Conservation (phyloP, 2,329 filamentous ascomycete genomes). For the Tolypocladium ovalisporum region DNA sequence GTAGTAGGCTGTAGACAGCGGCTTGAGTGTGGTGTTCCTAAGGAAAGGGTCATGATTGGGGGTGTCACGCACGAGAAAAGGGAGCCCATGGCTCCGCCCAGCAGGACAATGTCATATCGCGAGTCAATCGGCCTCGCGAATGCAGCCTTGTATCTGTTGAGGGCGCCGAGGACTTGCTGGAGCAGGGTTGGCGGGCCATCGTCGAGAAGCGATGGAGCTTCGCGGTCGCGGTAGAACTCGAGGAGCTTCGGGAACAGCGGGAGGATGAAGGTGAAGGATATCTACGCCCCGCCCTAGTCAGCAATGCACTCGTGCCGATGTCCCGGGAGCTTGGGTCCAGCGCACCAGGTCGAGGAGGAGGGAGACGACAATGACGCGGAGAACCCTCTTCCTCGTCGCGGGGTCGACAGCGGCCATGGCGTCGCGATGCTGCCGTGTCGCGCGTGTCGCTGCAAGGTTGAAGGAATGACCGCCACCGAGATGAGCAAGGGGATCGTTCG, state of each 20-base stretch:
- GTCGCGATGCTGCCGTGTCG: neutral
- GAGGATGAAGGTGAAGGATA: slow-evolving; percentile 97
- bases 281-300: slow-evolving; percentile 36
- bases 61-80: slow-evolving; percentile 55
- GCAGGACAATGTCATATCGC: slow-evolving; percentile 90
- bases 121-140: slow-evolving; percentile 91
- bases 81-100: slow-evolving; percentile 87
- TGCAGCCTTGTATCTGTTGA: slow-evolving; percentile 90
- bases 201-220: slow-evolving; percentile 41
- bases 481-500: neutral
- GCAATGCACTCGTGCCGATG: neutral
- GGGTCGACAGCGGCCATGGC: slow-evolving; percentile 37
- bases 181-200: slow-evolving; percentile 55
- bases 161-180: slow-evolving; percentile 64
- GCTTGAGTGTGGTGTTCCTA: neutral
- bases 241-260: slow-evolving; percentile 91
- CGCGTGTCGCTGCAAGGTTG: neutral
- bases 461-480: neutral
- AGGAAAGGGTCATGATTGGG: neutral
- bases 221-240: slow-evolving; percentile 87
- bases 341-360: slow-evolving; percentile 77
- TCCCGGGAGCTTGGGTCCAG: neutral
- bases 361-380: slow-evolving; percentile 81
- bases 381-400: slow-evolving; percentile 62
- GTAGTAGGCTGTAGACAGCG: slow-evolving; percentile 54